A percentile compares a stretch with the other conserved stretches of the same genome.
Conservation (phyloP, 129 eudicot genomes). For the Ambrosia trifida region DNA sequence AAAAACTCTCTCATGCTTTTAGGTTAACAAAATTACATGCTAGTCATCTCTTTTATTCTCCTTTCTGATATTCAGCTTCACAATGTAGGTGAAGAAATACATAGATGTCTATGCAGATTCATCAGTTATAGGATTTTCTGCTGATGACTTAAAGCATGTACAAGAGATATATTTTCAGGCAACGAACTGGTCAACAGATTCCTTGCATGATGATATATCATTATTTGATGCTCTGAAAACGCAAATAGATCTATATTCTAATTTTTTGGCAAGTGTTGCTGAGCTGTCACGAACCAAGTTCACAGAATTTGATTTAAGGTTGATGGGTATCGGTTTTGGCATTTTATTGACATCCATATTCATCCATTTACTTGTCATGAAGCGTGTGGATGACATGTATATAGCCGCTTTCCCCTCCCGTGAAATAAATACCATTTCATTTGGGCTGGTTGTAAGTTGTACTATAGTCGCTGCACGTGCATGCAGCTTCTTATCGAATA, state of each 20-base stretch:
- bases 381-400: slow-evolving; percentile 44
- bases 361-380: slow-evolving; percentile 53
- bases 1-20: slow-evolving; percentile 4
- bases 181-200: slow-evolving; percentile 45
- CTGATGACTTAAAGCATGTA: slow-evolving; percentile 73
- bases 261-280: slow-evolving; percentile 67
- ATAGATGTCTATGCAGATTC: slow-evolving; percentile 91
- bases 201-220: slow-evolving; percentile 26
- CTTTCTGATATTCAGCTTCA: slow-evolving; percentile 28
- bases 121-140: slow-evolving; percentile 86
- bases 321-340: slow-evolving; percentile 76
- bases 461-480: slow-evolving; percentile 66
- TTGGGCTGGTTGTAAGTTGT: slow-evolving; percentile 52
- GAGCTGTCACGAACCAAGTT: slow-evolving; percentile 89
- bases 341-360: slow-evolving; percentile 64
- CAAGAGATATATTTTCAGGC: slow-evolving; percentile 61
- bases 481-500: slow-evolving; percentile 88
- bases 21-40: neutral
- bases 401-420: slow-evolving; percentile 17
- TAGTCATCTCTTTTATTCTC: neutral
- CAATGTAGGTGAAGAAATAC: slow-evolving; percentile 84
- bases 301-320: slow-evolving; percentile 81
- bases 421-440: slow-evolving; percentile 33
- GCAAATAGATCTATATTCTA: slow-evolving; percentile 61
- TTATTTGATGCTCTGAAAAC: slow-evolving; percentile 48